These are phyloP conservation scores for Aotearoamyces nothofagi DNA, from an alignment of 2,329 filamentous ascomycete species.

Conservation along the genomic window DNA sequence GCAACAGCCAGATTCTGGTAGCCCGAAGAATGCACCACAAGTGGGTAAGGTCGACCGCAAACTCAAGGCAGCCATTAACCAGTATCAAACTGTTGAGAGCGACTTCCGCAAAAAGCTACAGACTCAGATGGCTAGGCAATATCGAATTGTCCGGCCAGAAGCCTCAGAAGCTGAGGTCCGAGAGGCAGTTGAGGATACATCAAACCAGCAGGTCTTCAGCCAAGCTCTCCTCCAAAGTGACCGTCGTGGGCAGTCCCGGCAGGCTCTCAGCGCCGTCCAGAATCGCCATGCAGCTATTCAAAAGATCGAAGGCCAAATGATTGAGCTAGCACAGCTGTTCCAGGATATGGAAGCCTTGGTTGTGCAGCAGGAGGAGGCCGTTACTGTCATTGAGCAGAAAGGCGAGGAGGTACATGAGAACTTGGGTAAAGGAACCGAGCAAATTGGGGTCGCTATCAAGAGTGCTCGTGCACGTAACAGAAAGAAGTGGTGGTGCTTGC, in stretches of 20 bases:
- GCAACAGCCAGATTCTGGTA: slow-evolving; percentile 59
- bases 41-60: slow-evolving; percentile 68
- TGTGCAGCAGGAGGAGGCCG: slow-evolving; percentile 68
- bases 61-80: slow-evolving; percentile 65
- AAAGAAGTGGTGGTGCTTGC: slow-evolving; percentile 96
- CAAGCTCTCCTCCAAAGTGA: slow-evolving; percentile 73
- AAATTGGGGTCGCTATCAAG: slow-evolving; percentile 68
- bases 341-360: slow-evolving; percentile 78
- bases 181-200: slow-evolving; percentile 59
- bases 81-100: slow-evolving; percentile 68
- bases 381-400: slow-evolving; percentile 73
- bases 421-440: slow-evolving; percentile 68
- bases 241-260: slow-evolving; percentile 66
- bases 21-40: slow-evolving; percentile 61
- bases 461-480: slow-evolving; percentile 61
- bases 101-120: slow-evolving; percentile 67
- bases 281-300: slow-evolving; percentile 75
- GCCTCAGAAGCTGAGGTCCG: slow-evolving; percentile 65
- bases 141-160: slow-evolving; percentile 75
- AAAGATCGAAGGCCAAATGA: slow-evolving; percentile 85
- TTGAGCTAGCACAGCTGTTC: slow-evolving; percentile 77
- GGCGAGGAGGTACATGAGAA: slow-evolving; percentile 76
- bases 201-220: slow-evolving; percentile 65
- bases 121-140: slow-evolving; percentile 78
- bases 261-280: slow-evolving; percentile 64